Evolutionary conservation across 2,329 filamentous ascomycete genomes (phyloP).

Genomic region (Fusarium sp.): DNA sequence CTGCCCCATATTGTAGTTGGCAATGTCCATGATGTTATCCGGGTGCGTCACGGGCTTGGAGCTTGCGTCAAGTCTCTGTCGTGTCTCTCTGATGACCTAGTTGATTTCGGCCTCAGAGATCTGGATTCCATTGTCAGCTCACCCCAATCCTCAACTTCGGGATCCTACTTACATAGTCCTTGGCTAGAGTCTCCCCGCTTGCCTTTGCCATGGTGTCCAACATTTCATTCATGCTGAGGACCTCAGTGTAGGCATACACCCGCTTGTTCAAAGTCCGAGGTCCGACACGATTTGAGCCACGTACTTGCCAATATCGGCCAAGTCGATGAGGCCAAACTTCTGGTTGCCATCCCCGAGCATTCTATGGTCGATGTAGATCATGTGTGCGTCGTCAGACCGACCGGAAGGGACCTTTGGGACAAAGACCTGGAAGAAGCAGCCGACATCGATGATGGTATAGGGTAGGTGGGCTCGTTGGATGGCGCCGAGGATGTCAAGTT

Average conservation of each 20-base stretch:
- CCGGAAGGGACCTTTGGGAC: not conserved
- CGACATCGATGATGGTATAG: not conserved
- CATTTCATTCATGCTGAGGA: not conserved
- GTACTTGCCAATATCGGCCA: not conserved
- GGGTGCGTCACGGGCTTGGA: not conserved
- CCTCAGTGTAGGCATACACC: not conserved
- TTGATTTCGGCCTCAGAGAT: not conserved
- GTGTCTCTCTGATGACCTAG: not conserved
- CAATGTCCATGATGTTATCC: not conserved
- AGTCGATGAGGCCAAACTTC: not conserved
- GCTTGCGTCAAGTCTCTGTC: not conserved
- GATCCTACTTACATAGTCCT: not conserved
- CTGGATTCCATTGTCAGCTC: not conserved
- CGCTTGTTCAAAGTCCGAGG: not conserved
- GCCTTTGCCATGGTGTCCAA: not conserved
- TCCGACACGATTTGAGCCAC: not conserved
- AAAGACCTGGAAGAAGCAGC: not conserved
- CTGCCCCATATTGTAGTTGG: not conserved
- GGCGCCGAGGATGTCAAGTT: not conserved
- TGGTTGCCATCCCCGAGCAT: not conserved
- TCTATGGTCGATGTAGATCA: not conserved
- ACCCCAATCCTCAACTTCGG: accelerated
- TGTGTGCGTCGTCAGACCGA: not conserved
- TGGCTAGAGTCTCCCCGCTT: not conserved
- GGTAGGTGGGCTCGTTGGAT: not conserved